phyloP scores from a whole-genome alignment of 352 stramenopile species.

The Globisporangium megalacanthum region DNA sequence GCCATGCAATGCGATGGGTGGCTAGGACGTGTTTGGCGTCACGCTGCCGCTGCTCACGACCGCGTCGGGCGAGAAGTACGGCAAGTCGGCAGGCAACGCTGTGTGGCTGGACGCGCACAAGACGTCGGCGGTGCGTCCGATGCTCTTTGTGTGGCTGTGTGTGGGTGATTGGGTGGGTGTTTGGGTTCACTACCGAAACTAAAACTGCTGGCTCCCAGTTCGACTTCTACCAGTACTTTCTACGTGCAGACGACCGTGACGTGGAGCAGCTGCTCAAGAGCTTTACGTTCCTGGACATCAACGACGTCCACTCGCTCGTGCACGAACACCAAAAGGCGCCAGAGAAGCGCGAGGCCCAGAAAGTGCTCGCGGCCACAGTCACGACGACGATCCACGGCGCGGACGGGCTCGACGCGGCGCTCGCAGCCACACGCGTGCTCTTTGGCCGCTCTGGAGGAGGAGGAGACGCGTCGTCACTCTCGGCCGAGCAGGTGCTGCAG shows the following conservation, averaged over 20 bases:
- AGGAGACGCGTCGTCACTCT: slow-evolving; percentile 40
- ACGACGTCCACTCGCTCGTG: slow-evolving; percentile 90
- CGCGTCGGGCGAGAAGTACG: slow-evolving; percentile 97
- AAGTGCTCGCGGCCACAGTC: slow-evolving; percentile 67
- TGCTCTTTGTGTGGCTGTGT: neutral
- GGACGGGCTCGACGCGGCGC: slow-evolving; percentile 62
- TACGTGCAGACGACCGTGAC: slow-evolving; percentile 86
- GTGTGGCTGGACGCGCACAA: slow-evolving; percentile 96
- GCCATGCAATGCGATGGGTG: neutral
- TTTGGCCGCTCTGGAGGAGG: slow-evolving; percentile 29
- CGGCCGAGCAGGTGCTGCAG: slow-evolving; percentile 54
- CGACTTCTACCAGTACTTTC: slow-evolving; percentile 93
- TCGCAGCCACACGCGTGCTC: slow-evolving; percentile 59
- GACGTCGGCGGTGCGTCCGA: slow-evolving; percentile 90
- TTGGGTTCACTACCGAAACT: neutral
- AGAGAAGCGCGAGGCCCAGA: slow-evolving; percentile 73
- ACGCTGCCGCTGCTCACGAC: slow-evolving; percentile 98
- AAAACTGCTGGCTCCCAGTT: slow-evolving; percentile 36
- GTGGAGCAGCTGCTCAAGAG: slow-evolving; percentile 96
- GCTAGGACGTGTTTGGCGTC: slow-evolving; percentile 88
- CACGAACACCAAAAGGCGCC: slow-evolving; percentile 68
- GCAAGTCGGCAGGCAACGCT: slow-evolving; percentile 97
- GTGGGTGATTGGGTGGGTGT: neutral
- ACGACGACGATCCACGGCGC: slow-evolving; percentile 93
- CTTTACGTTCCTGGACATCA: slow-evolving; percentile 95